Conservation (phyloP, 148 eudicot genomes). For the Rhododendron griersonianum region DNA sequence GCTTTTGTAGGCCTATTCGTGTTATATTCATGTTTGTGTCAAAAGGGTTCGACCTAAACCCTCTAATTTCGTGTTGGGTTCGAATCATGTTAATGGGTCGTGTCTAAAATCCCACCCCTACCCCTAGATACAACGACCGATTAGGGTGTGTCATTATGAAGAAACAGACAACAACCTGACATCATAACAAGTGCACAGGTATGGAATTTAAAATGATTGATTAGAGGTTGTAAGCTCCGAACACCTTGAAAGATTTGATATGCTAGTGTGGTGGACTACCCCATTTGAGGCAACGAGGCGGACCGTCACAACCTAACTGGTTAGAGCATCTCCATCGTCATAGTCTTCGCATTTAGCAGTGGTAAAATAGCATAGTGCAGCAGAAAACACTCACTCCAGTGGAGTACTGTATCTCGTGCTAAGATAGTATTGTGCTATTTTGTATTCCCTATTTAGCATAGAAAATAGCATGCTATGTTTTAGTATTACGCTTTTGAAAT, state of each 20-base stretch:
- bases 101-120: too few relatives aligned
- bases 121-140: neutral
- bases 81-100: too few relatives aligned
- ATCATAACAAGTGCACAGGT: neutral
- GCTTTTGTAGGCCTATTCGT: neutral
- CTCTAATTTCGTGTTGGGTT: too few relatives aligned
- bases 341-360: neutral
- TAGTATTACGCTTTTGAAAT: neutral
- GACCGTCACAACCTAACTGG: neutral
- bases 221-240: neutral
- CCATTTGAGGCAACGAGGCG: neutral
- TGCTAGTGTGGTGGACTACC: neutral
- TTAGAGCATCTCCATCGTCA: neutral
- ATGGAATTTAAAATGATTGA: neutral
- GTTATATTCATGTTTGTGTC: too few relatives aligned
- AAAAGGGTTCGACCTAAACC: too few relatives aligned
- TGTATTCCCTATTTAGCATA: neutral
- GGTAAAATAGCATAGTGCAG: neutral
- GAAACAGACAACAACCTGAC: neutral
- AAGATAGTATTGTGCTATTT: neutral
- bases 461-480: neutral
- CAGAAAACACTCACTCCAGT: neutral
- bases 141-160: neutral
- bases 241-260: neutral
- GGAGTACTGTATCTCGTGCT: neutral